Conservation (phyloP, 2,329 filamentous ascomycete genomes). For the Pyricularia sp. region DNA sequence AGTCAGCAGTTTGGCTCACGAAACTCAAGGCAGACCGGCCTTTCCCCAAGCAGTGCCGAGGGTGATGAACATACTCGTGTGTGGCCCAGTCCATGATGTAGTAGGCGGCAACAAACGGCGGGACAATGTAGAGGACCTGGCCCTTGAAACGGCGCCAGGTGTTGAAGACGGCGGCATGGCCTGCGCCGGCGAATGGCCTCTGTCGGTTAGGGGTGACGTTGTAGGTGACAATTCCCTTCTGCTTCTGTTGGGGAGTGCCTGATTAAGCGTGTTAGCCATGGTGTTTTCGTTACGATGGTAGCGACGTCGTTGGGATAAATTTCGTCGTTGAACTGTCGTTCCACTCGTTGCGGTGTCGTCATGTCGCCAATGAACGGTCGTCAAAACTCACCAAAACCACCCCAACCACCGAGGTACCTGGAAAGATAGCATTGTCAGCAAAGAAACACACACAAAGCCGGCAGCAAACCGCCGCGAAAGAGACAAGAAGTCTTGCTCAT, state of each 20-base stretch:
- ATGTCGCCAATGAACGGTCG: background rate
- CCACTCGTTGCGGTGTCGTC: background rate
- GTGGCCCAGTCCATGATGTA: constrained; percentile 80
- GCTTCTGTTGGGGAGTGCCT: constrained; percentile 16
- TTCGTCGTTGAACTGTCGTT: background rate
- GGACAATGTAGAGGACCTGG: constrained; percentile 82
- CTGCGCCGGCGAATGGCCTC: constrained; percentile 66
- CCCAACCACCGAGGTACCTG: constrained; percentile 66
- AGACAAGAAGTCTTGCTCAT: background rate
- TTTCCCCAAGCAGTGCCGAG: background rate
- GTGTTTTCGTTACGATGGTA: background rate
- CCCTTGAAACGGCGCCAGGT: constrained; percentile 71
- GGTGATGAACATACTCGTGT: constrained; percentile 50
- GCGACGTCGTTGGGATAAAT: background rate
- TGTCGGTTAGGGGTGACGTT: constrained; percentile 78
- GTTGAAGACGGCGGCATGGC: constrained; percentile 87
- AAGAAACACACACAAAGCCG: background rate
- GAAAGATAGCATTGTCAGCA: constrained; percentile 2
- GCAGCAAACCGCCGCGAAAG: background rate
- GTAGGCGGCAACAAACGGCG: constrained; percentile 69
- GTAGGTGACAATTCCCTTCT: constrained; percentile 57
- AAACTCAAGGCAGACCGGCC: background rate
- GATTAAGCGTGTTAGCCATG: background rate
- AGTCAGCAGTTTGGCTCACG: constrained; percentile 7
- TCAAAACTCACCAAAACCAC: constrained; percentile 53